Base-by-base conservation (phyloP, 768 basidiomycete species). In the Termitomyces heimii region DNA sequence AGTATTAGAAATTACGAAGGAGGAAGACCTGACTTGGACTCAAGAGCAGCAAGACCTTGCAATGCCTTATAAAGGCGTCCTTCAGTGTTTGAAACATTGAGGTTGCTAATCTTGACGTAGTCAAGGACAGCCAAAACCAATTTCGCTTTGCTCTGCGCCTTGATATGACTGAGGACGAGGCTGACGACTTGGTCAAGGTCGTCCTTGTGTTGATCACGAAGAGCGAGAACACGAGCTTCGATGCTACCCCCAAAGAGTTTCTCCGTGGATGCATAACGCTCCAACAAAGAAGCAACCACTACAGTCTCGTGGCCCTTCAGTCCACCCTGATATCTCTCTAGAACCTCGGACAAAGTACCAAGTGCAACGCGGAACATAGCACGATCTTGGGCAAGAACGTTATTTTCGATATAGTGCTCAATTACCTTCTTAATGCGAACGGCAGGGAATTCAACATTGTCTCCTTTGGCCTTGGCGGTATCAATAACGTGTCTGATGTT, bases 141-240 rank as follows among this genome's bases (percentile, higher is more conserved):
- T 68, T 92, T 94, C 62, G 86, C 85, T 77, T 98, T 98, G 74
- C 88, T 85, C 62, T 90, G 88, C 8, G 92, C 94, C 73, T 94
- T 96, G 77, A 94, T 92, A 72, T 99, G 97, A 57, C 95, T 96
- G 52, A 98, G 81, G 18, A 98, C 93, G 31, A 95, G 76, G 46
- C 80, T 80, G 46, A 89, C 86, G 34, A 92, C 97, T 57, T 86
- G 85, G 71, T 98, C 94, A 37, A 97, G 83, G 63, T 94, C 81
- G 60, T 94, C 92, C 75, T 95, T 96, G 78, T 95, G 72, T 64
- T 94, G 87, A 52, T 98, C 97, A 54, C 97, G 84, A 40, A 99
- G 82, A 51, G 86, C 82, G 57, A 98, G 79, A 50, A 98, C 88
- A 40, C 94, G 86, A 49, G 92, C 88, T 72, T 98, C 95, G 61